phyloP scores from a whole-genome alignment of 225 moss, liverwort and hornwort genomes.

The Neckera pumila region DNA sequence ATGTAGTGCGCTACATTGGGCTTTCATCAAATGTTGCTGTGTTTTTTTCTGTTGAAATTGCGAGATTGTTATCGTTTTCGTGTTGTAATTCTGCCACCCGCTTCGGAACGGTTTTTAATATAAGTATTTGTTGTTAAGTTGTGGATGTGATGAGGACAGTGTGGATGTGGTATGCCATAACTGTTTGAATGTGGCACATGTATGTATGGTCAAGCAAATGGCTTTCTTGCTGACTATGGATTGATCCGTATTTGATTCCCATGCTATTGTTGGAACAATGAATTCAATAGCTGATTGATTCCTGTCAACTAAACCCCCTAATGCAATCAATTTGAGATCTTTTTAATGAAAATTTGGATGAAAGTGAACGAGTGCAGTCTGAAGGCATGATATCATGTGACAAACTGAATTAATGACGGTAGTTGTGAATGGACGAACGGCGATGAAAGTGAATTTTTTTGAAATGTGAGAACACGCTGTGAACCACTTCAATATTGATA shows the following conservation, averaged over 20 bases:
- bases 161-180: too few species aligned
- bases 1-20: background rate
- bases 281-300: background rate
- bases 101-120: background rate
- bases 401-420: background rate
- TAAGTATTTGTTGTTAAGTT: background rate
- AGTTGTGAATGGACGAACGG: fast-evolving
- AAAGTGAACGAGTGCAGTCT: background rate
- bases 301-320: too few species aligned
- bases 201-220: too few species aligned
- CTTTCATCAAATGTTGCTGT: background rate
- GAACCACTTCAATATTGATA: too few species aligned
- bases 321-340: too few species aligned
- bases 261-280: too few species aligned
- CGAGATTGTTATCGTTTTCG: background rate
- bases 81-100: background rate
- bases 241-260: too few species aligned
- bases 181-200: too few species aligned
- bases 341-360: too few species aligned
- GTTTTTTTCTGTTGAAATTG: background rate
- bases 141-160: too few species aligned
- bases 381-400: too few species aligned
- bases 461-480: too few species aligned
- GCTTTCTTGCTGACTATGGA: background rate
- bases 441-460: background rate